Conservation (phyloP, 2,329 filamentous ascomycete genomes). For the Chrysoporthe deuterocubensis region DNA sequence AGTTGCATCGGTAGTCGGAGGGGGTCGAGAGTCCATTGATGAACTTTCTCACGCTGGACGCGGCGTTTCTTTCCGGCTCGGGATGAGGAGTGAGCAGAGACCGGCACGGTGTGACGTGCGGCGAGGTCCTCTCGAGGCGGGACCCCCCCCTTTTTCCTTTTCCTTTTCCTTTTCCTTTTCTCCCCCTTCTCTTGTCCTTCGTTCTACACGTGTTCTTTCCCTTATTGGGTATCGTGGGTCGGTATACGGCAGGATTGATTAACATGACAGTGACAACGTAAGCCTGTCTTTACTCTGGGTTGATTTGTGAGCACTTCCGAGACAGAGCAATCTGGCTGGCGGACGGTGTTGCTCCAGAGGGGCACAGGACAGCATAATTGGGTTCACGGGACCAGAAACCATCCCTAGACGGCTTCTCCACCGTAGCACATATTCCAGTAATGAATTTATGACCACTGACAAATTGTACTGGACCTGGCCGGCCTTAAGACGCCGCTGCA, state of each 20-base stretch:
- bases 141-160: background rate
- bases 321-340: slow-evolving; percentile 9
- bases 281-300: background rate
- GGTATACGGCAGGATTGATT: background rate
- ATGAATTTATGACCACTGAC: background rate
- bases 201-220: background rate
- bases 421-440: background rate
- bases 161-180: background rate
- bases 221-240: background rate
- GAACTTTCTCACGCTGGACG: slow-evolving; percentile 18
- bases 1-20: slow-evolving; percentile 59
- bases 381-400: background rate
- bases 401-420: background rate
- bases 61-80: background rate
- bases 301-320: background rate
- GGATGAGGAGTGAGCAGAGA: background rate
- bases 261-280: background rate
- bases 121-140: background rate
- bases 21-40: slow-evolving; percentile 36
- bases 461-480: too few species aligned
- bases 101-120: background rate
- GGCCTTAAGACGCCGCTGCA: too few species aligned
- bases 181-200: background rate
- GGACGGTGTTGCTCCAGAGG: background rate
- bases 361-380: background rate